A percentile compares a stretch with the other conserved stretches of the same genome.
Conservation (phyloP, 805 yeast species). For the Metschnikowia vanudenii region DNA sequence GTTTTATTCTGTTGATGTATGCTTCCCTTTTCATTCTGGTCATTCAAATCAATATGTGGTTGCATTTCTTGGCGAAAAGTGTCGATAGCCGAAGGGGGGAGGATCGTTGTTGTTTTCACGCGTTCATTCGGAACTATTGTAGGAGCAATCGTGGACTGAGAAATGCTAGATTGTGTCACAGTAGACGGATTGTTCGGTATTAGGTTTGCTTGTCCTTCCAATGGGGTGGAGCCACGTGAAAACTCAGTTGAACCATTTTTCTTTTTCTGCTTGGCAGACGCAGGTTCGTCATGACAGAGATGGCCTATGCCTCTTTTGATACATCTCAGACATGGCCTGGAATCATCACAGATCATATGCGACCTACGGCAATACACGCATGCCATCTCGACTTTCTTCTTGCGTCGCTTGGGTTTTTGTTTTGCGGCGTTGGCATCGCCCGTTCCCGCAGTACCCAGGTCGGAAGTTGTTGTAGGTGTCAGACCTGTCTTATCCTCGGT, state of each 20-base stretch:
- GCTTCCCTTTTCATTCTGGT: background rate
- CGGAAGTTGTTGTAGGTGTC: background rate
- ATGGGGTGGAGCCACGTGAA: slow-evolving; percentile 17
- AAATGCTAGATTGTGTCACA: too few species aligned
- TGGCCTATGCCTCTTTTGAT: slow-evolving; percentile 85
- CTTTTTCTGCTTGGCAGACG: slow-evolving; percentile 41
- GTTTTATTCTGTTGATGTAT: slow-evolving; percentile 10
- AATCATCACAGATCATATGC: slow-evolving; percentile 89
- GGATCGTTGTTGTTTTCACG: background rate
- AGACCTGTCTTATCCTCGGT: background rate
- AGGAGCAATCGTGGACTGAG: too few species aligned
- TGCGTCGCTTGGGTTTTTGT: slow-evolving; percentile 28
- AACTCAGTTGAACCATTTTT: slow-evolving; percentile 22
- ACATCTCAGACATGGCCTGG: slow-evolving; percentile 77
- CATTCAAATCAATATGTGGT: background rate
- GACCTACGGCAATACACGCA: slow-evolving; percentile 91
- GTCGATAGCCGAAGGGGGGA: background rate
- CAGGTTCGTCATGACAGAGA: slow-evolving; percentile 74
- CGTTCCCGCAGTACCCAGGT: background rate
- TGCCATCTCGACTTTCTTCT: slow-evolving; percentile 60
- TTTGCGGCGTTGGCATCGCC: background rate
- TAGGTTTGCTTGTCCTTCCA: background rate
- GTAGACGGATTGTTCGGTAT: background rate
- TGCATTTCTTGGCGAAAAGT: background rate
- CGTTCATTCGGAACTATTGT: background rate